Percentiles rank a stretch among this genome's conserved stretches.
phyloP scores from a whole-genome alignment of 2,329 filamentous ascomycete species.

The Colletotrichum trifolii region DNA sequence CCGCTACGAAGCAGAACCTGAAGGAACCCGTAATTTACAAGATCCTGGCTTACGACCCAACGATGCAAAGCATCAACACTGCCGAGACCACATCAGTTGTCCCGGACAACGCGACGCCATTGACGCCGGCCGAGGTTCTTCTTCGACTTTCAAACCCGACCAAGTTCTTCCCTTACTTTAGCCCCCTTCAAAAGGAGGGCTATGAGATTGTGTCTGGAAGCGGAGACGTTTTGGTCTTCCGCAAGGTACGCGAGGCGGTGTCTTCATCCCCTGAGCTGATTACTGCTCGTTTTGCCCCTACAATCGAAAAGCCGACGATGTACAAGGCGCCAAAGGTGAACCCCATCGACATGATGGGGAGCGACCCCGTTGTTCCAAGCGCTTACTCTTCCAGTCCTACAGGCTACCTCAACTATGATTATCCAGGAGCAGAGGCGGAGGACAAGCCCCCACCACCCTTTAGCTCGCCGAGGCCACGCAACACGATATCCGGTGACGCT shows the following conservation, averaged over 20 bases:
- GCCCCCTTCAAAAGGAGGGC: constrained; percentile 66
- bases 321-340: constrained; percentile 54
- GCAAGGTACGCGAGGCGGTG: constrained; percentile 61
- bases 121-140: constrained; percentile 70
- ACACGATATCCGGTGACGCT: constrained; percentile 54
- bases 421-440: constrained; percentile 44
- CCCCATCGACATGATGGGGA: constrained; percentile 68
- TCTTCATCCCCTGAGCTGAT: constrained; percentile 33
- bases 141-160: constrained; percentile 70
- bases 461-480: constrained; percentile 50
- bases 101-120: constrained; percentile 57
- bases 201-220: constrained; percentile 75
- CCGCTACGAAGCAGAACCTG: constrained; percentile 15
- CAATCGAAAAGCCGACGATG: constrained; percentile 32
- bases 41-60: constrained; percentile 73
- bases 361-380: constrained; percentile 50
- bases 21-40: constrained; percentile 62
- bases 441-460: constrained; percentile 50
- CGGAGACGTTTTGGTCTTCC: constrained; percentile 74
- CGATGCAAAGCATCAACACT: constrained; percentile 65
- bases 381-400: constrained; percentile 73
- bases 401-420: constrained; percentile 72
- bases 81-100: constrained; percentile 70
- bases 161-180: constrained; percentile 74
- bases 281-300: not conserved